A percentile compares a stretch with the other conserved stretches of the same genome.
Evolutionary conservation across 2,329 filamentous ascomycete species (phyloP).

Genomic region (Neonectria hederae): DNA sequence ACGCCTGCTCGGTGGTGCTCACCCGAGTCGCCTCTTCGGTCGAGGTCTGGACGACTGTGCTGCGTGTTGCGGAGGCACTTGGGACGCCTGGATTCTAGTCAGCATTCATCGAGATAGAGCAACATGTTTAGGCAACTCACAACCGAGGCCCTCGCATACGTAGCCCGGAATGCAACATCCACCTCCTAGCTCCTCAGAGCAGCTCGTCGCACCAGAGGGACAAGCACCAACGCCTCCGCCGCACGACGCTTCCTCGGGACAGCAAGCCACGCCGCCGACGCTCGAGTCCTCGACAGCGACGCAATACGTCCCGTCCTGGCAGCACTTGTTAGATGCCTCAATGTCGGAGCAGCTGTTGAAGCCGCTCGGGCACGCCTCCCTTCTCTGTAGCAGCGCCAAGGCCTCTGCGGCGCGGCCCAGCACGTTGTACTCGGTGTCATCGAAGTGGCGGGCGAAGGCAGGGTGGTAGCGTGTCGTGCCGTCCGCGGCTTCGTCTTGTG

Average conservation of each 20-base stretch:
- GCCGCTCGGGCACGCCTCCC: slow-evolving; percentile 74
- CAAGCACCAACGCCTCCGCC: slow-evolving; percentile 71
- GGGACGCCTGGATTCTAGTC: slow-evolving; percentile 43
- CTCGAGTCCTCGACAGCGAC: slow-evolving; percentile 69
- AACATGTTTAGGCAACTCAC: slow-evolving; percentile 56
- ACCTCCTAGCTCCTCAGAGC: slow-evolving; percentile 71
- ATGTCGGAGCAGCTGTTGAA: slow-evolving; percentile 73
- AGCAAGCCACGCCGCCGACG: slow-evolving; percentile 78
- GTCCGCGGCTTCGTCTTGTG: slow-evolving; percentile 40
- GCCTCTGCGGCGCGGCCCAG: slow-evolving; percentile 57
- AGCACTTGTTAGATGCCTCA: slow-evolving; percentile 77
- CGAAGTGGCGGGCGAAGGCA: slow-evolving; percentile 61
- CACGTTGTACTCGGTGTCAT: slow-evolving; percentile 40
- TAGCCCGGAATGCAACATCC: slow-evolving; percentile 81
- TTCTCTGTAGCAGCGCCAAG: slow-evolving; percentile 60
- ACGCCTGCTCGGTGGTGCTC: slow-evolving; percentile 49
- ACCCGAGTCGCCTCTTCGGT: slow-evolving; percentile 43
- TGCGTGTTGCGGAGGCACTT: slow-evolving; percentile 44
- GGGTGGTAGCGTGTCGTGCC: slow-evolving; percentile 51
- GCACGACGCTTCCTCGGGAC: slow-evolving; percentile 71
- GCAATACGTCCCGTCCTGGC: slow-evolving; percentile 71
- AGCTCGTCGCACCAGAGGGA: slow-evolving; percentile 69
- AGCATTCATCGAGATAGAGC: background rate
- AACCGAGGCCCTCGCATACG: slow-evolving; percentile 74
- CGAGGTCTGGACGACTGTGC: slow-evolving; percentile 31